These are phyloP conservation scores for Bullera alba DNA, from an alignment of 768 basidiomycete species.

Conservation along the genomic window DNA sequence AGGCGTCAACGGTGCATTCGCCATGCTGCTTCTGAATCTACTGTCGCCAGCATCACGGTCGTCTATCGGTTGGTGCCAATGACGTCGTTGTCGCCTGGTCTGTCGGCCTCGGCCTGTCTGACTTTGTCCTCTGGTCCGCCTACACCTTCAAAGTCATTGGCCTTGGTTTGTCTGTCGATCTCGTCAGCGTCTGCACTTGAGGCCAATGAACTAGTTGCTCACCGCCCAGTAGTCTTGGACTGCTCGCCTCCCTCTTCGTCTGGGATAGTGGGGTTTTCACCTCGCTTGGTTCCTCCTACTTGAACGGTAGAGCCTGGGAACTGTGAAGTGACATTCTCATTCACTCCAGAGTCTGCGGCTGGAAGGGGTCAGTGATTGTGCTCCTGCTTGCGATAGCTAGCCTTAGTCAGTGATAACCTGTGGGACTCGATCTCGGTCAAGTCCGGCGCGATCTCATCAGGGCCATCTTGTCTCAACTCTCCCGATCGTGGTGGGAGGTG, in stretches of 20 bases:
- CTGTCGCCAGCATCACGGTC: too few species aligned
- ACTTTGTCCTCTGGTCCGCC: conserved; percentile 30
- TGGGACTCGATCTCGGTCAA: too few species aligned
- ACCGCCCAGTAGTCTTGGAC: conserved; percentile 26
- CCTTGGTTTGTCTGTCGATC: conserved; percentile 23
- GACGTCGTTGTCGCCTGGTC: conserved; percentile 27
- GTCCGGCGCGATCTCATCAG: too few species aligned
- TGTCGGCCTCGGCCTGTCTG: conserved; percentile 10
- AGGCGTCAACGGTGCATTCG: too few species aligned
- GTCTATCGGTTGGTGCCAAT: conserved; percentile 3
- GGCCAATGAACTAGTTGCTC: background rate
- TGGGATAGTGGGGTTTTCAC: conserved; percentile 30
- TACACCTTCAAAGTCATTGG: conserved; percentile 25
- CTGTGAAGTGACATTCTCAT: conserved; percentile 29
- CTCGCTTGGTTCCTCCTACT: conserved; percentile 26
- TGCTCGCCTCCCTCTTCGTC: conserved; percentile 28
- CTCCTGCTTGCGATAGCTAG: too few species aligned
- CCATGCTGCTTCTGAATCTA: too few species aligned
- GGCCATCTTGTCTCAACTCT: too few species aligned
- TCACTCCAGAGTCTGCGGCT: conserved; percentile 20
- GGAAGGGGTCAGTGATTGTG: background rate
- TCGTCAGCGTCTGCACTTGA: background rate
- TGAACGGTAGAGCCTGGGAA: conserved; percentile 35
- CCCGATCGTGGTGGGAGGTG: too few species aligned
- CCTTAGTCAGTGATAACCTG: too few species aligned